Evolutionary conservation across 1,284 basidiomycete genomes (phyloP).

Genomic region (Omphalotus olearius): DNA sequence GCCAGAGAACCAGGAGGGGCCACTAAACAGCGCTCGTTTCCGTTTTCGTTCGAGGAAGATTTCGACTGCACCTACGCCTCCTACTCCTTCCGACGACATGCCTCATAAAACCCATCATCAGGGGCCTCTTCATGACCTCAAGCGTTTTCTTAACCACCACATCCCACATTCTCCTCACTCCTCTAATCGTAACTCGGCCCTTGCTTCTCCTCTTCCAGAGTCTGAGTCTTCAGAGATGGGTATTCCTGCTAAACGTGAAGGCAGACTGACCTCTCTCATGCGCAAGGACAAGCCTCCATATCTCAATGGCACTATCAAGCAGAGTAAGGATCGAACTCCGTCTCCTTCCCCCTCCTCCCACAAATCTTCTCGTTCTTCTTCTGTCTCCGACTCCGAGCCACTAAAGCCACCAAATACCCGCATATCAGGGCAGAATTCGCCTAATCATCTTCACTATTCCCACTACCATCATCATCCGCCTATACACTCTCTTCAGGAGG

Average conservation of each 20-base stretch:
- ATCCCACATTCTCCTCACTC: slow-evolving; percentile 48
- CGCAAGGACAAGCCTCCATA: slow-evolving; percentile 27
- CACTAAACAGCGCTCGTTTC: slow-evolving; percentile 13
- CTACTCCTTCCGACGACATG: slow-evolving; percentile 29
- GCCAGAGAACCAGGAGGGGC: slow-evolving; percentile 2
- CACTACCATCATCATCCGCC: slow-evolving; percentile 27
- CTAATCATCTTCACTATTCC: slow-evolving; percentile 13
- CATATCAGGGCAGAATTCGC: slow-evolving; percentile 5
- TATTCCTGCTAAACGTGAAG: slow-evolving; percentile 18
- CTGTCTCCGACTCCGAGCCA: slow-evolving; percentile 14
- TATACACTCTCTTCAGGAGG: slow-evolving; percentile 65
- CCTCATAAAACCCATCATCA: slow-evolving; percentile 22
- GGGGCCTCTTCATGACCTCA: slow-evolving; percentile 84
- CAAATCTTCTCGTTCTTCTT: slow-evolving; percentile 19
- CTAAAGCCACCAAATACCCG: slow-evolving; percentile 4
- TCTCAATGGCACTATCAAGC: slow-evolving; percentile 26
- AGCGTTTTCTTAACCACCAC: slow-evolving; percentile 89
- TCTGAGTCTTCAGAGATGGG: slow-evolving; percentile 1
- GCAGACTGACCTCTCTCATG: slow-evolving; percentile 26
- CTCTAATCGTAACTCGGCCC: slow-evolving; percentile 4
- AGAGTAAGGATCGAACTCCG: slow-evolving; percentile 39
- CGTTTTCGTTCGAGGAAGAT: slow-evolving; percentile 12
- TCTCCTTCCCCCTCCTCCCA: slow-evolving; percentile 25
- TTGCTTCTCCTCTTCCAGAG: slow-evolving; percentile 12
- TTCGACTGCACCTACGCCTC: slow-evolving; percentile 12